Conservation (phyloP, 106 monocot species). For the Acorus gramineus region DNA sequence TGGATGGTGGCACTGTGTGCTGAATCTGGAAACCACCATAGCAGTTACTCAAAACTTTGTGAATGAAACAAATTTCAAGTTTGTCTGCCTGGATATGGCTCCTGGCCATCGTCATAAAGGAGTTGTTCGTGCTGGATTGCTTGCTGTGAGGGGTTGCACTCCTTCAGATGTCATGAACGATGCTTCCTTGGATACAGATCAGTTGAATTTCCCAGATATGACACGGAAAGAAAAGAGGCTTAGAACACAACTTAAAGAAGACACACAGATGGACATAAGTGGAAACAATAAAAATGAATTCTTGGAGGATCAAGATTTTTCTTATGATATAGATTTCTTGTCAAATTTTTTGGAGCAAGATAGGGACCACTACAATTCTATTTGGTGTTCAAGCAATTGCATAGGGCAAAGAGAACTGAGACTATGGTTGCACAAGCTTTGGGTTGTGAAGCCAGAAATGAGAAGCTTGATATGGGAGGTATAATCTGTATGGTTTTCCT, state of each 20-base stretch:
- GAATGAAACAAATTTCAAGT: constrained; percentile 68
- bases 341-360: constrained; percentile 66
- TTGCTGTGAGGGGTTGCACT: constrained; percentile 44
- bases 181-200: constrained; percentile 5
- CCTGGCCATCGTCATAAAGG: constrained; percentile 94
- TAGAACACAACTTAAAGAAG: constrained; percentile 17
- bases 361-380: constrained; percentile 67
- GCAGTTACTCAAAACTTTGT: constrained; percentile 98
- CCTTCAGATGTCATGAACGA: constrained; percentile 10
- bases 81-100: constrained; percentile 86
- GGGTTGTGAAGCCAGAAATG: constrained; percentile 65
- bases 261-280: constrained; percentile 2
- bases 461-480: constrained; percentile 86
- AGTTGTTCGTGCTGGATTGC: constrained; percentile 81
- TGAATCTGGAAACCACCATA: constrained; percentile 88
- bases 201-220: constrained; percentile 33
- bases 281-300: constrained; percentile 8
- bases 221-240: constrained; percentile 52
- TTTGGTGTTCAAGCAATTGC: constrained; percentile 75
- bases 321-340: constrained; percentile 74
- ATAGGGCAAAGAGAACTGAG: constrained; percentile 93
- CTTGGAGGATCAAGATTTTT: constrained; percentile 34
- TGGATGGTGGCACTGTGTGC: constrained; percentile 99
- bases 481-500: background rate
- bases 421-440: constrained; percentile 80